These are phyloP conservation scores for Cladobotryum protrusum DNA, from an alignment of 2,329 filamentous ascomycete genomes.

Conservation along the genomic window DNA sequence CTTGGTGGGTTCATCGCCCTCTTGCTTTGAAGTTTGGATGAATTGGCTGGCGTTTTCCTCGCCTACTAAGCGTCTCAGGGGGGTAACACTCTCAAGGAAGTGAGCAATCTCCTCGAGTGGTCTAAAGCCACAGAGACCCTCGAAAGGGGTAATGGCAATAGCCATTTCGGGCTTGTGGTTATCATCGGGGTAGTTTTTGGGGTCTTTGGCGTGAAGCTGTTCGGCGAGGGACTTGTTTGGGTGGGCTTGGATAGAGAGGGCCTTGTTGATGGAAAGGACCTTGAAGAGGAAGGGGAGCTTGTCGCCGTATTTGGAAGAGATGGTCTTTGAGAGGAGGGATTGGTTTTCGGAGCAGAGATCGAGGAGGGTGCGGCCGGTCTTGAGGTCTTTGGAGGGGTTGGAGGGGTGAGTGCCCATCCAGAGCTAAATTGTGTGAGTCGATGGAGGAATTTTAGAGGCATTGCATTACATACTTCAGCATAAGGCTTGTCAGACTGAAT, in stretches of 20 bases:
- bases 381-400: constrained; percentile 84
- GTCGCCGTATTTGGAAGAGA: constrained; percentile 67
- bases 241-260: constrained; percentile 93
- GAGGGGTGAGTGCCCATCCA: constrained; percentile 99
- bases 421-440: constrained; percentile 47
- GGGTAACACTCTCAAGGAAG: constrained; percentile 57
- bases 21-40: constrained; percentile 39
- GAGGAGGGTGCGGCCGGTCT: constrained; percentile 76
- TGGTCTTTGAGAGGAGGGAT: constrained; percentile 66
- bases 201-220: constrained; percentile 74
- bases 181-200: constrained; percentile 96
- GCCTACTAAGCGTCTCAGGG: constrained; percentile 62
- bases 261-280: constrained; percentile 91
- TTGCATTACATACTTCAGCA: constrained; percentile 61
- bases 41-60: constrained; percentile 55
- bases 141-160: constrained; percentile 92
- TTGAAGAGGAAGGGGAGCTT: constrained; percentile 97
- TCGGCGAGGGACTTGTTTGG: constrained; percentile 90
- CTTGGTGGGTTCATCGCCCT: constrained; percentile 50
- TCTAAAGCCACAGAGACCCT: constrained; percentile 92
- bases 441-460: background rate
- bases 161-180: constrained; percentile 99
- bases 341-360: constrained; percentile 85
- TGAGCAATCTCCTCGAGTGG: constrained; percentile 80
- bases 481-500: constrained; percentile 88